Percentiles rank a stretch among this genome's conserved stretches.
Evolutionary conservation across 78 protist species (phyloP).

Genomic region (Planoprotostelium fungivorum): DNA sequence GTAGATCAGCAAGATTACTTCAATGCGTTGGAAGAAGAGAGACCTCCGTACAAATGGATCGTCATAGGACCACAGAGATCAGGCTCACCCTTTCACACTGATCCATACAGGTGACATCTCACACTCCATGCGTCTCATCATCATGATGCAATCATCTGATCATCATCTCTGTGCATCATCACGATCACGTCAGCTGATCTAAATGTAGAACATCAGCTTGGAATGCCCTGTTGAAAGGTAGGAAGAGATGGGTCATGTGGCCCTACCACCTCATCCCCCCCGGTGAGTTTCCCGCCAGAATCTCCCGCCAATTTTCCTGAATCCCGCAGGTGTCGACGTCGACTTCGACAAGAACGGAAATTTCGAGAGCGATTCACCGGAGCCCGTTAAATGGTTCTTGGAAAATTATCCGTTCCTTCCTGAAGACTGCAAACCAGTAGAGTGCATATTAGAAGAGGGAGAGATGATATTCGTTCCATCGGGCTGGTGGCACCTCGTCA

Average conservation of each 20-base stretch:
- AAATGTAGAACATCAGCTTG: slow-evolving; percentile 48
- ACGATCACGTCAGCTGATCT: not conserved
- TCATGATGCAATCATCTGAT: no score
- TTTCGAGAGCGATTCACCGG: not conserved
- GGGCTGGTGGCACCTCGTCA: slow-evolving; percentile 72
- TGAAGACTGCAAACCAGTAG: slow-evolving; percentile 44
- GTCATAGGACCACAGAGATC: slow-evolving; percentile 56
- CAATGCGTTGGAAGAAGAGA: slow-evolving; percentile 13
- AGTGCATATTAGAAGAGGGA: slow-evolving; percentile 49
- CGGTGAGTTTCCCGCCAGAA: slow-evolving; percentile 2
- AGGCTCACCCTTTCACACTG: slow-evolving; percentile 65
- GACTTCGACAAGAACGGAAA: not conserved
- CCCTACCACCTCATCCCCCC: slow-evolving; percentile 39
- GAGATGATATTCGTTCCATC: slow-evolving; percentile 64
- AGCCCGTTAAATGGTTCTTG: slow-evolving; percentile 19
- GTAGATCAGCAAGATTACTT: slow-evolving; percentile 44
- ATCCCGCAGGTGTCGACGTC: not conserved
- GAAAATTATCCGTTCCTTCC: slow-evolving; percentile 50
- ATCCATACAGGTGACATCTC: slow-evolving; percentile 20
- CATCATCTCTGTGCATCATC: no score
- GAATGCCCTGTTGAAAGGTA: slow-evolving; percentile 41
- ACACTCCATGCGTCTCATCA: no score
- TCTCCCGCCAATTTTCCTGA: not conserved
- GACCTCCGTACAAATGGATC: slow-evolving; percentile 60
- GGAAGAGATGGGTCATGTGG: slow-evolving; percentile 55